A percentile compares a stretch with the other conserved stretches of the same genome.
Evolutionary conservation across 2,329 filamentous ascomycete genomes (phyloP).

Genomic region (Rutstroemia sp.): DNA sequence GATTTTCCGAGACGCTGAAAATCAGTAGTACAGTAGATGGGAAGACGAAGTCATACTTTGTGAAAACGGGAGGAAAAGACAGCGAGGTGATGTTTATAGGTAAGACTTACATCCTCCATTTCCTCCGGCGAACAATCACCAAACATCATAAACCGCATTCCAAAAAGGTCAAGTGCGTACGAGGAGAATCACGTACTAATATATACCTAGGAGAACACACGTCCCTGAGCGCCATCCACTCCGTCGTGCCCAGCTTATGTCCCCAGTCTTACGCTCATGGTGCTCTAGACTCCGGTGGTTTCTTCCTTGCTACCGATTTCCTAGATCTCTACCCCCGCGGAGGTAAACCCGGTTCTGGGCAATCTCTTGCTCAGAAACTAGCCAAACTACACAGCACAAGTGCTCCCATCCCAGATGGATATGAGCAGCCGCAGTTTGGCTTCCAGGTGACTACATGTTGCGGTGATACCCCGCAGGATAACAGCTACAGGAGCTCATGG

Average conservation of each 20-base stretch:
- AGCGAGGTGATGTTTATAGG: conserved; percentile 66
- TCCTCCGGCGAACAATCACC: neutral
- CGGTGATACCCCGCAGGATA: conserved; percentile 76
- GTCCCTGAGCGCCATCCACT: conserved; percentile 75
- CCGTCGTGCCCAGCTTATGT: conserved; percentile 64
- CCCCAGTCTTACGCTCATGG: conserved; percentile 71
- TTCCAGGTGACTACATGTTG: conserved; percentile 84
- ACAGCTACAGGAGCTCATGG: conserved; percentile 67
- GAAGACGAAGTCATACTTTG: conserved; percentile 48
- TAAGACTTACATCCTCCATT: conserved; percentile 28
- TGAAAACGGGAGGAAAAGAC: conserved; percentile 59
- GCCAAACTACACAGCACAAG: conserved; percentile 71
- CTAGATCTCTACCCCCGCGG: conserved; percentile 49
- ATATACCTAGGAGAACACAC: conserved; percentile 61
- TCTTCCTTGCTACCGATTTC: conserved; percentile 70
- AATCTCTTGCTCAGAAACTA: conserved; percentile 65
- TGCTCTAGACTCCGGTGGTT: conserved; percentile 35
- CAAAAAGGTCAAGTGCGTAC: too few species aligned
- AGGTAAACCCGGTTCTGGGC: conserved; percentile 28
- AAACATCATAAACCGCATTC: too few species aligned
- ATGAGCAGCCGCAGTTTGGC: conserved; percentile 61
- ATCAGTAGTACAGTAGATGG: conserved; percentile 34
- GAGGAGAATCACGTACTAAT: conserved; percentile 5
- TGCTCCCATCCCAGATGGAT: conserved; percentile 55
- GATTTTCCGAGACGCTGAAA: conserved; percentile 62